Evolutionary conservation across 192 early-diverging fungal species (phyloP), one percentile per base, ranked within the genome.

Genomic region (Pilaira anomala): DNA sequence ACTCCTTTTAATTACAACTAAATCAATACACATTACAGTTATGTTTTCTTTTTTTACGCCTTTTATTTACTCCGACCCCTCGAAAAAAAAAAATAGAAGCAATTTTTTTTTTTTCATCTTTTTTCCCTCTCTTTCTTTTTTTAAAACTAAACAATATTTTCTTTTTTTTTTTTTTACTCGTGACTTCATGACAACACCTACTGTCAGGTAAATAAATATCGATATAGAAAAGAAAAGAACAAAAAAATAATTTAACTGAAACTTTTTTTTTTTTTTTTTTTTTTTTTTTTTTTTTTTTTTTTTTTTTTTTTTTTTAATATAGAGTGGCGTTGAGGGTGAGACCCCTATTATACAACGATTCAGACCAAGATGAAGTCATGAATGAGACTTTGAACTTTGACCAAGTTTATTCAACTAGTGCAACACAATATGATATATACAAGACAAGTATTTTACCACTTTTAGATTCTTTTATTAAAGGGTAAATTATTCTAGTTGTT

Each of bases 281-380:
- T 36, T 5, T 36, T 36, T 36, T 36, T 33, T 33, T 33, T 36
- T 36, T 33, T 7, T 36, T 9, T 36, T 36, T 1, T 36, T 36
- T 36, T 33, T 33, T 33, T 33, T n/a, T n/a, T n/a, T n/a, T n/a
- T 50, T 21, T 24, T 14, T 44, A 54, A 7, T 65, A 42, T 54
- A 79, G 83, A 60, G 92, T 93, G 39, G 90, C 88, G n/a, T 70
- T 93, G 44, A 80, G 92, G 28, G 81, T 92, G 28, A 82, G 90
- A 22, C 92, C 92, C 24, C 76, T 91, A 30, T 83, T 73, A 39
- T 72, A 80, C 6, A 90, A n/a, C n/a, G 83, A 80, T 69, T 76
- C 79, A 40, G 72, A 60, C 9, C 2, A 46, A 16, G 18, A 46
- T 6, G 82, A 84, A 67, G 82, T 78, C 24, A 74, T 85, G 0